Evolutionary conservation across 176 grass and related monocot species (phyloP), one percentile per base, ranked within the genome.

Genomic region (Miscanthus lutarioriparius): DNA sequence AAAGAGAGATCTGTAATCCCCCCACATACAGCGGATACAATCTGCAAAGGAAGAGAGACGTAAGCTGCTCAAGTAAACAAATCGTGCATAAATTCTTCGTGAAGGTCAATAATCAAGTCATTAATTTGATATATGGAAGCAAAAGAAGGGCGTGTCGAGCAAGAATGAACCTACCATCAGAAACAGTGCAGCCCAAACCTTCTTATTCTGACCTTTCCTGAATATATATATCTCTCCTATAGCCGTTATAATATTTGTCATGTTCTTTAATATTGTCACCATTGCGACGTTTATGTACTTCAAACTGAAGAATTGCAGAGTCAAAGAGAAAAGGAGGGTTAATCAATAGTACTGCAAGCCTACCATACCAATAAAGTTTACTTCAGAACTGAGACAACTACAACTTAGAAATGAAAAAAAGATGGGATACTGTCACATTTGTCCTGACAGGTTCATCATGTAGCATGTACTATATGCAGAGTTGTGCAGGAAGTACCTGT

Each of bases 211-310:
- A 64, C 74, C 40, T 85, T 92, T 97, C 76, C 86, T 83, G 78
- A 97, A 94, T 35, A 97, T 65, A 75, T 94, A 94, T 88, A 87
- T 77, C 51, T 94, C 94, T 27, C 94, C 94, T 39, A 91, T n/a
- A 51, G 94, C 92, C 23, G 94, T 91, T 76, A 97, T 87, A 85
- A 97, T 97, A 35, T 97, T 94, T 58, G 92, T 94, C 88, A 92
- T 94, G 74, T 97, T 97, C 81, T 97, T 97, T 25, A 97, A 49
- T 82, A 97, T 91, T 10, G 90, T 94, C 77, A 97, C 90, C 92
- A 97, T 97, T 35, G 94, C 94, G n/a, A 97, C 88, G 83, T 97
- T 89, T 87, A 97, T 97, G 86, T 94, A 89, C 73, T 94, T 92
- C 88, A 97, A 94, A 87, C 90, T 97, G 86, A 22, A 88, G 91